Evolutionary conservation across 768 basidiomycete species (phyloP).

Genomic region (Galerina marginata): DNA sequence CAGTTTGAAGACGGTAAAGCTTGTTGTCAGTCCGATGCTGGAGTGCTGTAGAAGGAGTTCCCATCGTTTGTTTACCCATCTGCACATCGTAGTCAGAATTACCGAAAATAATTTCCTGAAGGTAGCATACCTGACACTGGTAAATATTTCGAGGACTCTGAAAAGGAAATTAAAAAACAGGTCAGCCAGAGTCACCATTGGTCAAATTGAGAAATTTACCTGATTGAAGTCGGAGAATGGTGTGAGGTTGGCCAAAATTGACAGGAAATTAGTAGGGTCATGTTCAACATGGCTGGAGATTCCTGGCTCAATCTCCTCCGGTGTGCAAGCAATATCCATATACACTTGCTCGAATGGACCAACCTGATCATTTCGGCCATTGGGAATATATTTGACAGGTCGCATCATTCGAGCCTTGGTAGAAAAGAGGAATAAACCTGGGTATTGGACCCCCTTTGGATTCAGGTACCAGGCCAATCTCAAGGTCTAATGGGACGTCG

Average conservation of each 20-base stretch:
- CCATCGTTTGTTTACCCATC: constrained; percentile 99
- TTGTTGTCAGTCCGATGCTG: constrained; percentile 97
- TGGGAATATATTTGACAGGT: constrained; percentile 89
- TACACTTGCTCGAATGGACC: constrained; percentile 99
- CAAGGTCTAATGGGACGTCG: constrained; percentile 88
- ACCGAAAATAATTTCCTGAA: neutral
- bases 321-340: constrained; percentile 95
- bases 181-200: neutral
- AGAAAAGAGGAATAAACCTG: constrained; percentile 92
- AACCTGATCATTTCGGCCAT: constrained; percentile 86
- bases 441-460: constrained; percentile 96
- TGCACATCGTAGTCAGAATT: constrained; percentile 34
- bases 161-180: constrained; percentile 4
- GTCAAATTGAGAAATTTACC: constrained; percentile 48
- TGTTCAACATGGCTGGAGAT: constrained; percentile 93
- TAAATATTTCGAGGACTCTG: constrained; percentile 92
- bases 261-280: constrained; percentile 92
- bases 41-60: constrained; percentile 92
- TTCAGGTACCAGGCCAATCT: constrained; percentile 89
- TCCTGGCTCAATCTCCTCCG: constrained; percentile 78
- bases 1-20: constrained; percentile 93
- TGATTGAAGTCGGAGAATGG: constrained; percentile 99
- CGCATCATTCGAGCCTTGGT: constrained; percentile 94
- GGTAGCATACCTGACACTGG: constrained; percentile 77
- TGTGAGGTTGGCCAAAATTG: constrained; percentile 95